Evolutionary conservation across 2,329 filamentous ascomycete genomes (phyloP).

Genomic region (Penicillium hordei): DNA sequence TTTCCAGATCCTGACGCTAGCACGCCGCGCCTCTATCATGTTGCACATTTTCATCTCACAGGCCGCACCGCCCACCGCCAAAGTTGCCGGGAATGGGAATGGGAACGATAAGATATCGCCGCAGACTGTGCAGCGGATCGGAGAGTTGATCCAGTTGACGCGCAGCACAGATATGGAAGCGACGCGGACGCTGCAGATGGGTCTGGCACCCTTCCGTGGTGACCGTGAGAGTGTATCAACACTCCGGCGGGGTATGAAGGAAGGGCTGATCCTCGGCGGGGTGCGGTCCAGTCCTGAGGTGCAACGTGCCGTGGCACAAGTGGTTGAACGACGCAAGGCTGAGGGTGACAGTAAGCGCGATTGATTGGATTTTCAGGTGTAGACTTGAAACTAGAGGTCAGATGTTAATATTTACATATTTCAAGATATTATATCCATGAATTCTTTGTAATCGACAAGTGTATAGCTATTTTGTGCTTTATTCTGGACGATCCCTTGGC

Average conservation of each 20-base stretch:
- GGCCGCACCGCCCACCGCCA: conserved; percentile 66
- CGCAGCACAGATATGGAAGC: conserved; percentile 68
- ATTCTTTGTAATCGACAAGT: neutral
- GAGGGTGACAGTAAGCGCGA: conserved; percentile 22
- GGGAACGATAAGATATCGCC: conserved; percentile 35
- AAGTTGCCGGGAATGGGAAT: conserved; percentile 27
- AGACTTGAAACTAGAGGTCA: neutral
- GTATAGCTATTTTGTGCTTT: neutral
- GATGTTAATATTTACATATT: neutral
- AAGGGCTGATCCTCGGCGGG: conserved; percentile 85
- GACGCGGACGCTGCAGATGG: conserved; percentile 68
- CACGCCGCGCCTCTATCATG: conserved; percentile 73
- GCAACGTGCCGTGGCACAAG: conserved; percentile 70
- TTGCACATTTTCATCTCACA: conserved; percentile 81
- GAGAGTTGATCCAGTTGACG: conserved; percentile 63
- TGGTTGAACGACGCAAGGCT: conserved; percentile 60
- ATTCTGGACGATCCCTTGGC: conserved; percentile 4
- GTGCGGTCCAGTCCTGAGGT: conserved; percentile 79
- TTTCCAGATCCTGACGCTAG: conserved; percentile 77
- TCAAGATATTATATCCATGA: neutral
- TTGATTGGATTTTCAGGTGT: conserved; percentile 7
- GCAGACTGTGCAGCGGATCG: conserved; percentile 63
- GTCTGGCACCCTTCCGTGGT: conserved; percentile 77
- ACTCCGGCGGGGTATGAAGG: conserved; percentile 71
- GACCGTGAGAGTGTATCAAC: conserved; percentile 64